These are phyloP conservation scores for Metarhizium guizhouense DNA, from an alignment of 2,329 filamentous ascomycete genomes.

Conservation along the genomic window DNA sequence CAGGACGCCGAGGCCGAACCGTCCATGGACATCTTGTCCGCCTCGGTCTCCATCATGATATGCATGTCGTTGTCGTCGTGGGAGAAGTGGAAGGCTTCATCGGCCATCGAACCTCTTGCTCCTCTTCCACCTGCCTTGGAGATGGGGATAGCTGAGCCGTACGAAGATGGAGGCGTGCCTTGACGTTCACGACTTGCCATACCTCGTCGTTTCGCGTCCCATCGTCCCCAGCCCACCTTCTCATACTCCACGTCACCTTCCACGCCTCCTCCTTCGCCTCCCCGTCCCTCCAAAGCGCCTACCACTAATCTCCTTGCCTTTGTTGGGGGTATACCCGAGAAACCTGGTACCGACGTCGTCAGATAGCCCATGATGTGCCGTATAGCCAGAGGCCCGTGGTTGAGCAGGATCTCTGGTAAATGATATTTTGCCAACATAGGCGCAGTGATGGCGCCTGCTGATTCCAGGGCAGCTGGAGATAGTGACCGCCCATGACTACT, in stretches of 20 bases:
- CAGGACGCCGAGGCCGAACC: constrained; percentile 63
- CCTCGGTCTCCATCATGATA: constrained; percentile 73
- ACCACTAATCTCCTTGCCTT: constrained; percentile 89
- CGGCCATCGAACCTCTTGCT: constrained; percentile 51
- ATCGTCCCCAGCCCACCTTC: constrained; percentile 95
- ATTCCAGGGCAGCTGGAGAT: constrained; percentile 51
- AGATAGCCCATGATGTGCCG: constrained; percentile 92
- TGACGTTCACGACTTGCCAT: constrained; percentile 42
- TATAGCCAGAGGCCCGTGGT: constrained; percentile 85
- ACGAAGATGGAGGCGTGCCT: constrained; percentile 31
- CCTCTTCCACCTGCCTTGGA: constrained; percentile 33
- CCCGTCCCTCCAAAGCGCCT: constrained; percentile 78
- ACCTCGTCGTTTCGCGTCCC: constrained; percentile 74
- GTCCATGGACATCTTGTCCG: constrained; percentile 89
- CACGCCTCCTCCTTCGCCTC: constrained; percentile 51
- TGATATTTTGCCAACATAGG: constrained; percentile 80
- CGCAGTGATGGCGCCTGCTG: constrained; percentile 74
- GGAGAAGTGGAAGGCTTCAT: constrained; percentile 67
- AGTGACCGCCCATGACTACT: constrained; percentile 24
- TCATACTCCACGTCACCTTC: constrained; percentile 75
- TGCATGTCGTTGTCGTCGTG: constrained; percentile 57
- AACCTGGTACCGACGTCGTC: constrained; percentile 87
- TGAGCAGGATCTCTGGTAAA: constrained; percentile 80
- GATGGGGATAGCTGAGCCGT: constrained; percentile 49
- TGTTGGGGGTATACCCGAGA: constrained; percentile 76